A percentile compares a stretch with the other conserved stretches of the same genome.
Conservation (phyloP, 1,139 yeast genomes). For the Blastobotrys persicus region DNA sequence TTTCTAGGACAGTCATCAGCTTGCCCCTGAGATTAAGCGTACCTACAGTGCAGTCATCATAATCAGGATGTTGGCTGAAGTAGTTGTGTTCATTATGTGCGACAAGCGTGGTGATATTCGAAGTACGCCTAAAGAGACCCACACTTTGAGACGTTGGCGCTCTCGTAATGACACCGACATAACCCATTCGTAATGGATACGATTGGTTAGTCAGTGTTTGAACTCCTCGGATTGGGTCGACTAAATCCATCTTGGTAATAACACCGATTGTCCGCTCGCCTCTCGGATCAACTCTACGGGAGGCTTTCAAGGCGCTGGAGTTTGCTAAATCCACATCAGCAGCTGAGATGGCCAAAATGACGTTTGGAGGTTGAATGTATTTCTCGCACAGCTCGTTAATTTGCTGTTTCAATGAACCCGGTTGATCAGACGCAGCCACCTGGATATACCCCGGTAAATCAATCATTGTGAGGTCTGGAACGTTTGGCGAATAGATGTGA, state of each 20-base stretch:
- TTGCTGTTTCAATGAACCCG: slow-evolving; percentile 72
- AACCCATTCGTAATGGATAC: slow-evolving; percentile 92
- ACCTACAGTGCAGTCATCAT: slow-evolving; percentile 67
- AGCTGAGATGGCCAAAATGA: slow-evolving; percentile 91
- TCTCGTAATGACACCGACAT: slow-evolving; percentile 92
- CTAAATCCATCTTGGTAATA: slow-evolving; percentile 87
- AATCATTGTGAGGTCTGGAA: slow-evolving; percentile 90
- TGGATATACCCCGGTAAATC: slow-evolving; percentile 98
- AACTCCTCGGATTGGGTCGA: slow-evolving; percentile 71
- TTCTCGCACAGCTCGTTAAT: slow-evolving; percentile 78
- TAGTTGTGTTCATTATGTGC: slow-evolving; percentile 45
- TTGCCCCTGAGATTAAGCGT: slow-evolving; percentile 74
- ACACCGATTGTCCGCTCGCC: slow-evolving; percentile 97
- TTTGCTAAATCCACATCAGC: slow-evolving; percentile 98
- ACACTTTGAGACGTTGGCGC: slow-evolving; percentile 49
- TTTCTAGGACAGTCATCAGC: slow-evolving; percentile 81
- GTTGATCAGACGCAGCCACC: slow-evolving; percentile 95
- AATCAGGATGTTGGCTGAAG: slow-evolving; percentile 58
- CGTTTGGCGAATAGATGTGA: slow-evolving; percentile 84
- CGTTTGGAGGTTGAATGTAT: slow-evolving; percentile 87
- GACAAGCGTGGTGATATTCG: slow-evolving; percentile 34
- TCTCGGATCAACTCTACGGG: slow-evolving; percentile 87
- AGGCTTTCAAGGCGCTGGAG: slow-evolving; percentile 89
- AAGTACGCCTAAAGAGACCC: slow-evolving; percentile 35
- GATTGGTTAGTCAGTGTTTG: slow-evolving; percentile 68